A percentile compares a stretch with the other conserved stretches of the same genome.
phyloP scores from a whole-genome alignment of 1,284 basidiomycete genomes.

The Leccinum fuscescens region DNA sequence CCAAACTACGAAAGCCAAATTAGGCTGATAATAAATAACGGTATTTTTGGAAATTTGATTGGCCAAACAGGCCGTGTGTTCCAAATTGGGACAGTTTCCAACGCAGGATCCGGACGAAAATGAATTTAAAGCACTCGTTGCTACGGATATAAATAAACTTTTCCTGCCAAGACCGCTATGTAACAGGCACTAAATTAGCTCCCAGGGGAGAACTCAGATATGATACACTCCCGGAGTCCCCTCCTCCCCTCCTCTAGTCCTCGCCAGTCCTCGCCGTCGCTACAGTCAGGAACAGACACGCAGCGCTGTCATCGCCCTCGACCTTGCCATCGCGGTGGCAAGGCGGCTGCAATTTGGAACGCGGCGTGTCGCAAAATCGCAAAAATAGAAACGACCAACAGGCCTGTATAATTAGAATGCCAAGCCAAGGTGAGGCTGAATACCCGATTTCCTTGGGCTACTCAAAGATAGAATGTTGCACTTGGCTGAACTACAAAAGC shows the following conservation, averaged over 20 bases:
- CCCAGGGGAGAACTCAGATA: conserved; percentile 1
- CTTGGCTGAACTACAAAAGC: conserved; percentile 40
- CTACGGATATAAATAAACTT: conserved; percentile 31
- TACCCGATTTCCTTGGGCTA: conserved; percentile 28
- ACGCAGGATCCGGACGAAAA: conserved; percentile 21
- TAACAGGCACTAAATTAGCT: conserved; percentile 31
- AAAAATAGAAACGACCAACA: conserved; percentile 25
- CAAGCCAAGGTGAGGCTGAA: conserved; percentile 39
- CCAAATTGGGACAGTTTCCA: conserved; percentile 4
- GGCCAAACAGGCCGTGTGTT: conserved; percentile 18
- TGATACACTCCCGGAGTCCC: not conserved
- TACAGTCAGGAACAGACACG: not conserved
- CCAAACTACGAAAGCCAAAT: conserved; percentile 13
- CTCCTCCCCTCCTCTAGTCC: not conserved
- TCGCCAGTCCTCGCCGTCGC: not conserved
- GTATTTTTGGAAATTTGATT: conserved; percentile 23
- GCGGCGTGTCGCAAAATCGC: conserved; percentile 11
- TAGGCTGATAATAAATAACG: conserved; percentile 9
- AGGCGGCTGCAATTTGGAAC: not conserved
- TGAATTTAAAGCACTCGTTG: conserved; percentile 15
- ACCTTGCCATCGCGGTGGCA: not conserved
- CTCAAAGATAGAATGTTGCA: conserved; percentile 41
- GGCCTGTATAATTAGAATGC: conserved; percentile 36
- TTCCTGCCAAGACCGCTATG: conserved; percentile 32
- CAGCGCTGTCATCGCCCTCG: not conserved